A percentile compares a stretch with the other conserved stretches of the same genome.
phyloP scores from a whole-genome alignment of 202 grass and related monocot genomes.

The Carex sylvatica region DNA sequence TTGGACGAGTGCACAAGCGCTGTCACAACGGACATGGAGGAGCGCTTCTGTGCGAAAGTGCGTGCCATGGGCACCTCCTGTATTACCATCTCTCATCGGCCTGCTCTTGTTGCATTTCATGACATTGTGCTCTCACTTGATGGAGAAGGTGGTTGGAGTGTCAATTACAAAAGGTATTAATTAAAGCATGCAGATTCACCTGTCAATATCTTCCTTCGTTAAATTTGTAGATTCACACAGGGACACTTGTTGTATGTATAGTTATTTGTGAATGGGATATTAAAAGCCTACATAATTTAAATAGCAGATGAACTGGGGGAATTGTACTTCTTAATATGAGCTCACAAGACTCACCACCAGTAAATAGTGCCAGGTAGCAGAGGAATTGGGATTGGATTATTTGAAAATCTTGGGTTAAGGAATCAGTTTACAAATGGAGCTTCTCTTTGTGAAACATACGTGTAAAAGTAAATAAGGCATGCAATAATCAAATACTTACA shows the following conservation, averaged over 20 bases:
- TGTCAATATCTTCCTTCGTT: not conserved
- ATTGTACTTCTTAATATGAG: not conserved
- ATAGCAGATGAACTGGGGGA: not conserved
- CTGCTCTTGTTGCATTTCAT: slow-evolving; percentile 97
- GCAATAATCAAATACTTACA: not conserved
- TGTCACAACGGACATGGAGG: slow-evolving; percentile 96
- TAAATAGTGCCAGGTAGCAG: not conserved
- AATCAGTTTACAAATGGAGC: not conserved
- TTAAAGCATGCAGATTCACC: not conserved
- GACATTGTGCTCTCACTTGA: slow-evolving; percentile 97
- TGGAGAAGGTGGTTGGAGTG: slow-evolving; percentile 86
- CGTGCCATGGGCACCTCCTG: slow-evolving; percentile 96
- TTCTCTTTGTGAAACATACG: not conserved
- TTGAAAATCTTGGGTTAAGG: not conserved
- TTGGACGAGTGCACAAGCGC: slow-evolving; percentile 99
- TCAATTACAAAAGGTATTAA: slow-evolving; percentile 80
- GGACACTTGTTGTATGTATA: not conserved
- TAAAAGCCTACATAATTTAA: slow-evolving; percentile 2
- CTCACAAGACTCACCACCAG: not conserved
- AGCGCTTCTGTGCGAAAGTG: slow-evolving; percentile 93
- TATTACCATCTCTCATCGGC: slow-evolving; percentile 97
- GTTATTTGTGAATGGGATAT: not conserved
- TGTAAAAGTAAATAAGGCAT: not conserved
- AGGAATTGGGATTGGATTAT: slow-evolving; percentile 1
- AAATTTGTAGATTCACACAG: not conserved